Base-by-base conservation (phyloP, 257 asterid genomes). In the Linaria vulgaris region DNA sequence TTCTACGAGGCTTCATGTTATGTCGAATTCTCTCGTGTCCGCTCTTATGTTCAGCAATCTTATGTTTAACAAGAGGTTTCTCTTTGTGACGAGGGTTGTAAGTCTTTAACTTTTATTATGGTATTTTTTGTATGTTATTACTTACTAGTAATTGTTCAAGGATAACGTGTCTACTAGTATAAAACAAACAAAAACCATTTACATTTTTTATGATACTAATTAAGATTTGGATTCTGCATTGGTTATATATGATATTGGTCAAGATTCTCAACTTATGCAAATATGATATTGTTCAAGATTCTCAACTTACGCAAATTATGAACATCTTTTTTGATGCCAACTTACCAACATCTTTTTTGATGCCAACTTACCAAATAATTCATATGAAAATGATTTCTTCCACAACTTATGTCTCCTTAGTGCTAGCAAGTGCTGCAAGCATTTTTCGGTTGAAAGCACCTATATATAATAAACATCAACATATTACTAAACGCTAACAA, bases 201-300 rank as follows among this genome's bases (percentile, higher is more conserved):
- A 13, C 8, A 16, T 3, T 16, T 12, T 6, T 19, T 34, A 41
- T 44, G 41, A 37, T 37, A 31, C 47, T 13, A 56, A 20, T 9
- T 47, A 16, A 47, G 68, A 65, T 63, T 39, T 49, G 49, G 81
- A 76, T 63, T 72, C 70, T 68, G 78, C 75, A 72, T 75, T 55
- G 72, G 39, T 58, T 71, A 58, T 67, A 72, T 68, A 37, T 64
- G 59, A 43, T 68, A 9, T 61, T 56, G 64, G 72, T 64, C 66
- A 59, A 73, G 72, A 80, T 80, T 76, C 80, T 67, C 73, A 70
- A 74, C 65, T 76, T 43, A 61, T 56, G 14, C 55, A 66, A 63
- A 47, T 66, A 73, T n/a, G 73, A 66, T 59, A 56, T 54, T 9
- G 0, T 37, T n/a, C n/a, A n/a, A n/a, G n/a, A n/a, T n/a, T n/a